A percentile compares a stretch with the other conserved stretches of the same genome.
These are phyloP conservation scores for Colletotrichum graminicola DNA, from an alignment of 2,329 filamentous ascomycete genomes.

Conservation along the genomic window DNA sequence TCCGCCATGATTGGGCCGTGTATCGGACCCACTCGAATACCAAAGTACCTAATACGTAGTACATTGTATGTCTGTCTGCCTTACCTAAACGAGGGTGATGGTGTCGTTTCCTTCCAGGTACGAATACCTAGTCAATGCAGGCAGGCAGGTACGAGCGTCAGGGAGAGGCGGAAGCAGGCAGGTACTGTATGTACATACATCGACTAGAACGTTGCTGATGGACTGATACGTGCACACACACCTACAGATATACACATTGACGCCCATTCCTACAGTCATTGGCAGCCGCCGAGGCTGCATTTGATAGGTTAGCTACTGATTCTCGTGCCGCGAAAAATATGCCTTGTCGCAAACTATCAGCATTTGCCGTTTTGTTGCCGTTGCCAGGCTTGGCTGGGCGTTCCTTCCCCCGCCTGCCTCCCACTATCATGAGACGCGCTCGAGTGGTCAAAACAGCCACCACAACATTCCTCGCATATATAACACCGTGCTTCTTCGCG, in stretches of 20 bases:
- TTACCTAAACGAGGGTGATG: too few species aligned
- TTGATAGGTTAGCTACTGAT: background rate
- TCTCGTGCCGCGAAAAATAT: background rate
- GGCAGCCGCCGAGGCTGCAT: conserved; percentile 1
- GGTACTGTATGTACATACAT: too few species aligned
- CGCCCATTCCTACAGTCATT: background rate
- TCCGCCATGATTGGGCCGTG: background rate
- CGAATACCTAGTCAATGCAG: background rate
- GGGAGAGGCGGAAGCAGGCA: too few species aligned
- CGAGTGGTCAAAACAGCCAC: background rate
- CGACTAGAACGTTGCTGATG: background rate
- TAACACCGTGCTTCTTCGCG: background rate
- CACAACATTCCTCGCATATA: background rate
- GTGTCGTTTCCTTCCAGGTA: background rate
- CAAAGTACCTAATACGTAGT: background rate
- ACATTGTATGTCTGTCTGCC: background rate
- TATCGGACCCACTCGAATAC: background rate
- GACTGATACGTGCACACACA: background rate
- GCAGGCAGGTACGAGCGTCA: background rate
- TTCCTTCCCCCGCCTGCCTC: background rate
- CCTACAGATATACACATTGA: background rate
- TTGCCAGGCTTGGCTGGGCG: conserved; percentile 1
- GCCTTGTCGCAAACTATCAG: background rate
- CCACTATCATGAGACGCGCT: background rate
- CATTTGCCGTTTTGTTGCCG: background rate